Evolutionary conservation across 1,139 yeast species (phyloP).

Genomic region (Pichia sp.): DNA sequence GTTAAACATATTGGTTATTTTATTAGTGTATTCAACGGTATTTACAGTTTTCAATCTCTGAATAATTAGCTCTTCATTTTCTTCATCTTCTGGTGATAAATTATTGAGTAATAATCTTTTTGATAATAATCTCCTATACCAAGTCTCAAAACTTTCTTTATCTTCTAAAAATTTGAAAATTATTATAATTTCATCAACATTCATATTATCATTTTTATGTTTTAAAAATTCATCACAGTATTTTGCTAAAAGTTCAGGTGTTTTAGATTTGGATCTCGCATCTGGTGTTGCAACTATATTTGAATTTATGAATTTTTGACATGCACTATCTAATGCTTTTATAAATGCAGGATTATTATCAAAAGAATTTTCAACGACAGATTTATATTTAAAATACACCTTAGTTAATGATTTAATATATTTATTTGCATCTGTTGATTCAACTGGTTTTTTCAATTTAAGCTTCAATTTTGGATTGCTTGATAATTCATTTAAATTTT

Average conservation of each 20-base stretch:
- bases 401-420: slow-evolving; percentile 74
- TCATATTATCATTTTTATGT: slow-evolving; percentile 75
- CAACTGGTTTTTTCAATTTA: slow-evolving; percentile 23
- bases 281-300: slow-evolving; percentile 74
- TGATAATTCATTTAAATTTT: slow-evolving; percentile 15
- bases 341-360: slow-evolving; percentile 73
- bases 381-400: slow-evolving; percentile 62
- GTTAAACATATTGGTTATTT: slow-evolving; percentile 93
- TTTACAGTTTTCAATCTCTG: slow-evolving; percentile 85
- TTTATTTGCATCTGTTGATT: slow-evolving; percentile 59
- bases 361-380: slow-evolving; percentile 65
- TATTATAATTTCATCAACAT: slow-evolving; percentile 77
- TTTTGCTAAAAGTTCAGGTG: slow-evolving; percentile 88
- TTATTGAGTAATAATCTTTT: slow-evolving; percentile 82
- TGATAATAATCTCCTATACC: slow-evolving; percentile 84
- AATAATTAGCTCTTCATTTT: slow-evolving; percentile 74
- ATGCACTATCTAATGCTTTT: slow-evolving; percentile 85
- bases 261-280: slow-evolving; percentile 50
- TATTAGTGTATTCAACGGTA: slow-evolving; percentile 87
- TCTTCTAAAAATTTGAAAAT: slow-evolving; percentile 86
- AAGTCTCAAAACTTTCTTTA: slow-evolving; percentile 91
- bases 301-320: slow-evolving; percentile 74
- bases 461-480: slow-evolving; percentile 7
- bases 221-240: slow-evolving; percentile 82
- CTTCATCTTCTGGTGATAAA: slow-evolving; percentile 73